Base-by-base conservation (phyloP, 2,329 filamentous ascomycete genomes). In the Xylariaceae sp. region DNA sequence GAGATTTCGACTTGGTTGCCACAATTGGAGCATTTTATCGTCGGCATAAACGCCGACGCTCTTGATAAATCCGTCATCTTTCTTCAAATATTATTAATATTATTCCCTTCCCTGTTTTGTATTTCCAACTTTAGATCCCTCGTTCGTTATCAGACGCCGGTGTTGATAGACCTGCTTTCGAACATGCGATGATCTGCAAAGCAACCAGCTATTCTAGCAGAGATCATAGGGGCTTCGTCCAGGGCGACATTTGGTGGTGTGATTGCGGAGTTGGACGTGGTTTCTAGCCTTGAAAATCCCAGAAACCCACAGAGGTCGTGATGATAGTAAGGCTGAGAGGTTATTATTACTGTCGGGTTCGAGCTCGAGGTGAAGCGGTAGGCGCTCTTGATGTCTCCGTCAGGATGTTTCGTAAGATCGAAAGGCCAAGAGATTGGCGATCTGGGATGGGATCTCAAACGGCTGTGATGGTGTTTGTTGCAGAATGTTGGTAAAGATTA, bases 1-100 rank as follows among this genome's bases (percentile, higher is more conserved):
- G 86, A 85, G 56, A 95, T 93, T 62, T 91, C 85, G 48, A 95
- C 87, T 59, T 91, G 80, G 33, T 72, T 67, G 33, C 82, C 80
- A 64, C 89, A 95, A 70, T 77, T 82, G 42, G 89, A 94, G 68
- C 89, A 95, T 75, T 92, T 95, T 68, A 95, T 87, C 20, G 83
- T 83, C 61, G 89, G 88, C 72, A 93, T 74, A 54, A 91, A 81
- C 66, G 79, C 77, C 64, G 81, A 85, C 64, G 82, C 77, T 61
- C 82, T 75, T 57, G 73, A 73, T 51, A 69, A 52, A 40, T 55
- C 64, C 36, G 71, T 68, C 74, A 79, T 78, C 52, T 51, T 67
- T 60, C 56, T 58, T 33, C n/a, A 33, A 27, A 19, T 16, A 35
- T 44, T 36, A 22, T 8, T 29, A 22, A 16, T 35, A 23, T 29